Evolutionary conservation across 2,329 filamentous ascomycete species (phyloP), one percentile per base, ranked within the genome.

Genomic region (Ustilaginoidea virens): DNA sequence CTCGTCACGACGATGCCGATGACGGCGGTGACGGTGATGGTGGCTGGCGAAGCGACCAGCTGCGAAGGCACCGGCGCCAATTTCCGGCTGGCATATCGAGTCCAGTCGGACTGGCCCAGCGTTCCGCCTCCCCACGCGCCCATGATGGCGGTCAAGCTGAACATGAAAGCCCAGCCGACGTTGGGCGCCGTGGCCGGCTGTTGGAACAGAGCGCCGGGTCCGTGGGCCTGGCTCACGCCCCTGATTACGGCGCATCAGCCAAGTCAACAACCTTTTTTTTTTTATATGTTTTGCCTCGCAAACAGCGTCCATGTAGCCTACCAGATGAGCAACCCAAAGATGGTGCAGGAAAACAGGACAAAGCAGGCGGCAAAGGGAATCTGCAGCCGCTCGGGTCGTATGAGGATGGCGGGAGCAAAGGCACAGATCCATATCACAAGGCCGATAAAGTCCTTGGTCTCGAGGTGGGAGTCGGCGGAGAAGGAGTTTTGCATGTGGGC

Each of bases 131-230:
- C 43, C 41, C 41, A 44, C 5, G 43, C 33, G 9, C 43, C 43
- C 8, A 45, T 34, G 17, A 45, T 41, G 5, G 45, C 39, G 14
- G 44, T 48, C 30, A 48, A 45, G 17, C 45, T 45, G 25, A 46
- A 48, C 24, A 47, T 38, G 35, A 47, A 47, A 3, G 46, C 42
- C 46, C 45, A 49, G 12, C 40, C 40, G 14, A 40, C 28, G 19
- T 39, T 39, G 13, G 40, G 36, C 12, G 40, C 31, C 3, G 36
- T 33, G 14, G 18, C 33, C 11, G 36, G 35, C 22, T 42, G 24
- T 13, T 39, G 32, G 30, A 45, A 45, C 34, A 43, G 37, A 20
- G 19, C 19, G 3, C 41, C 43, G 8, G 39, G 32, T 5, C 43
- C 43, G 10, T 35, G 29, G 12, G 38, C 39, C 20, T 33, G 33